A percentile compares a stretch with the other conserved stretches of the same genome.
Conservation (phyloP, 139 green algal genomes). For the Tetraselmis striata region DNA sequence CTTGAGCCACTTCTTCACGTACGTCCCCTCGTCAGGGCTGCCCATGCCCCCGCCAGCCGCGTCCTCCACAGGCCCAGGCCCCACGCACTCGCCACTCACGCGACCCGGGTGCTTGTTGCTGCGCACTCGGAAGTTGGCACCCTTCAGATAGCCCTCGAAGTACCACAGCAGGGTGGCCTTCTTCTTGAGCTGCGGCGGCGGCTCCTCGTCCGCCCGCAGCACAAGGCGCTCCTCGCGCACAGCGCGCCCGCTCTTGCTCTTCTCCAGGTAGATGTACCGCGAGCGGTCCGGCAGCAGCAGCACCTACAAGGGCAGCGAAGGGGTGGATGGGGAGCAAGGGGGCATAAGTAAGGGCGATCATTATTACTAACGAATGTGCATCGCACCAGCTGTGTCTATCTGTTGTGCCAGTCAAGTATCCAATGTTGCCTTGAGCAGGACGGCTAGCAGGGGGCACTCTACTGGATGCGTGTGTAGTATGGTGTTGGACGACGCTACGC, state of each 20-base stretch:
- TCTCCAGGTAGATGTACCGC: conserved; percentile 6
- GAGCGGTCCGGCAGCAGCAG: not conserved
- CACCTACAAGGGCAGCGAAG: not conserved
- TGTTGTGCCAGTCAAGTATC: too few relatives aligned
- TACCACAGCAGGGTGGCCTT: conserved; percentile 13
- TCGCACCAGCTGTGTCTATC: too few relatives aligned
- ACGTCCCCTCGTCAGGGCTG: not conserved
- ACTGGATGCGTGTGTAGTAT: too few relatives aligned
- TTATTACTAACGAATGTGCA: too few relatives aligned
- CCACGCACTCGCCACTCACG: not conserved
- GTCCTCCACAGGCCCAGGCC: not conserved
- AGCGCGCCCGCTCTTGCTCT: not conserved
- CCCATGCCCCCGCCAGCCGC: not conserved
- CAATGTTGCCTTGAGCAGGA: too few relatives aligned
- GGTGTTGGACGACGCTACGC: too few relatives aligned
- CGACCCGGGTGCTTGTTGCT: not conserved
- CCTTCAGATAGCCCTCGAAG: conserved; percentile 8
- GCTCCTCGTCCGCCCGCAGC: not conserved
- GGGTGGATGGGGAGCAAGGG: not conserved
- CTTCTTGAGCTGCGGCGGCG: not conserved
- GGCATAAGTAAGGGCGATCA: not conserved
- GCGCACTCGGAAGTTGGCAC: not conserved
- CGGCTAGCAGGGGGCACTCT: too few relatives aligned
- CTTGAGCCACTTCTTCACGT: conserved; percentile 23
- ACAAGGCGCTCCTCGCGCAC: not conserved